Conservation (phyloP, 2,329 filamentous ascomycete species). For the Scedosporium minutisporum region DNA sequence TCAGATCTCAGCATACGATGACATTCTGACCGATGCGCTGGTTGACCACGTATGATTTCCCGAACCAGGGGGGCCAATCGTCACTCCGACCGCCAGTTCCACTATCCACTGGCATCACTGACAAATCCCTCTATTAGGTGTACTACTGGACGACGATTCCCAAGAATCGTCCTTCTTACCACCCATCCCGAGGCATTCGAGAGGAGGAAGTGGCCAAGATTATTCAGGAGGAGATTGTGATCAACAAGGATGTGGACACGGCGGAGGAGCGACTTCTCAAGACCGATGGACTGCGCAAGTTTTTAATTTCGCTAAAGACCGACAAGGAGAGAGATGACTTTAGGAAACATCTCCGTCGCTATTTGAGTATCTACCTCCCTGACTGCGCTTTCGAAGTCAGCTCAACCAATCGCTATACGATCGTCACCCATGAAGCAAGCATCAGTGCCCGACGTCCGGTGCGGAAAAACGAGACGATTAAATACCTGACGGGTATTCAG, state of each 20-base stretch:
- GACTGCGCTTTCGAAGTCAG: conserved; percentile 90
- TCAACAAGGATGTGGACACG: conserved; percentile 59
- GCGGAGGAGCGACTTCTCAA: conserved; percentile 66
- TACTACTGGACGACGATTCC: conserved; percentile 96
- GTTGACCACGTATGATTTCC: conserved; percentile 75
- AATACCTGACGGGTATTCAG: conserved; percentile 83
- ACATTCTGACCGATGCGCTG: conserved; percentile 88
- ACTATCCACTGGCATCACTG: conserved; percentile 10
- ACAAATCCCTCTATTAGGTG: conserved; percentile 43
- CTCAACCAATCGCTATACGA: conserved; percentile 90
- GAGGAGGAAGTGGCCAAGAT: conserved; percentile 53
- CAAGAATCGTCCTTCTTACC: conserved; percentile 84
- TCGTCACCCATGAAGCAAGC: conserved; percentile 79
- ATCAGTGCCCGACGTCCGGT: conserved; percentile 74
- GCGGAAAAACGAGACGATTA: conserved; percentile 74
- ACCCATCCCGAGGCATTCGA: conserved; percentile 68
- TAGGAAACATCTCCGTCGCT: conserved; percentile 73
- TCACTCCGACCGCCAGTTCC: neutral
- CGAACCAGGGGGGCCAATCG: neutral
- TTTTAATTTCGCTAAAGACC: conserved; percentile 56
- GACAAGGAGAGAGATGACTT: conserved; percentile 82
- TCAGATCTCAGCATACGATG: conserved; percentile 87
- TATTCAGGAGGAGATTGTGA: conserved; percentile 56
- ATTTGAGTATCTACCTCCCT: conserved; percentile 84
- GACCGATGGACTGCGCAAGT: conserved; percentile 65